Base-by-base conservation (phyloP, 371 early-diverging fungal genomes). In the Mortierella sp. region DNA sequence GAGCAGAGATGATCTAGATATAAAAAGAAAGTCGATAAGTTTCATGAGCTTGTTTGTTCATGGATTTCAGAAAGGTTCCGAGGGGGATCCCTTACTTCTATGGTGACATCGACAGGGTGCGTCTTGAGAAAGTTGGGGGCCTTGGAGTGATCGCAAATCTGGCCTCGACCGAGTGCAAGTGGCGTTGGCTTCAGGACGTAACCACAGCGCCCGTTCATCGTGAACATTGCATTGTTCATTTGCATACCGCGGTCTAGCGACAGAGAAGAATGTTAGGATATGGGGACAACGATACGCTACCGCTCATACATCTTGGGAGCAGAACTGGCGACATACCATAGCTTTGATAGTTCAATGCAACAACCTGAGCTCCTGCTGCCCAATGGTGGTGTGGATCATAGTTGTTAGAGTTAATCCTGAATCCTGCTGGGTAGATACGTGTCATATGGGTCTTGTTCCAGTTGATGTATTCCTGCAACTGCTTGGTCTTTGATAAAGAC, bases 331-430 rank as follows among this genome's bases (percentile, higher is more conserved):
- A 34, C 34, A 34, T 34, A 82, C 82, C 83, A 62, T 81, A 80
- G 9, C 86, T 92, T 63, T 95, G 95, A 57, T 83, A 92, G 80
- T 95, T 95, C 63, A 95, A 72, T 1, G 95, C 95, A 4, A 94
- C 95, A 82, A 95, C 79, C 79, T 95, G 95, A 34, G 81, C 81
- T 2, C 95, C 95, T 4, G 76, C 79, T 7, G 79, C 79, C 95
- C 95, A 95, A 64, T 90, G 87, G 6, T 82, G 80, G 25, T 90
- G 78, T 0, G 95, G 95, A 66, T 93, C 90, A 63, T 82, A 89
- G 78, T 95, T 95, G 46, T 88, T 82, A 19, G 91, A 91, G 53
- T 80, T 87, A 56, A 95, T 78, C 19, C 93, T 84, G 60, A 87
- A 82, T 16, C 87, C 86, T 17, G 85, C 82, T 31, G 95, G 95